Conservation (phyloP, 257 asterid species). For the Nicotiana obtusifolia region DNA sequence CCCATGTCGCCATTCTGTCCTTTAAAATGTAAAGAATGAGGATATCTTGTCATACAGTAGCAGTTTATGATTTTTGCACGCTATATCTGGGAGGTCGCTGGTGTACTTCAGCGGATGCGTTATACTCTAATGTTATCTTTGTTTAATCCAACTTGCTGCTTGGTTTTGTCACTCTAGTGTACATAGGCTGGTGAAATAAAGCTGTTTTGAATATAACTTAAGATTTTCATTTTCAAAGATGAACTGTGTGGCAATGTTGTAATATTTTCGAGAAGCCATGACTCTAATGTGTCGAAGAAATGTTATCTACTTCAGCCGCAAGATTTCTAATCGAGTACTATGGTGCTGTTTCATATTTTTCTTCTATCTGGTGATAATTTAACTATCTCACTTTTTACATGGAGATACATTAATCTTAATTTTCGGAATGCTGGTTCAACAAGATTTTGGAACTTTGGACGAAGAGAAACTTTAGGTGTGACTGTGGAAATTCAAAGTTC, state of each 20-base stretch:
- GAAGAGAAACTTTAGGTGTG: conserved; percentile 89
- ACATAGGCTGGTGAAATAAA: neutral
- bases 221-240: neutral
- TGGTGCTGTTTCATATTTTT: neutral
- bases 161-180: conserved; percentile 5
- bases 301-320: neutral
- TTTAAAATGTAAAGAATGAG: neutral
- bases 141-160: conserved; percentile 2
- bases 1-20: neutral
- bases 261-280: neutral
- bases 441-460: conserved; percentile 98
- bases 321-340: neutral
- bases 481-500: conserved; percentile 96
- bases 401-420: conserved; percentile 5
- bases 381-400: neutral
- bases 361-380: neutral
- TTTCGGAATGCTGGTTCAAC: conserved; percentile 12
- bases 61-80: neutral
- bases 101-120: neutral
- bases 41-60: neutral
- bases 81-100: neutral
- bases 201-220: neutral
- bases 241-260: neutral
- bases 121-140: neutral
- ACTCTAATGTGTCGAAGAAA: neutral